These are phyloP conservation scores for Thielaviopsis cerberus DNA, from an alignment of 2,329 filamentous ascomycete genomes.

Conservation along the genomic window DNA sequence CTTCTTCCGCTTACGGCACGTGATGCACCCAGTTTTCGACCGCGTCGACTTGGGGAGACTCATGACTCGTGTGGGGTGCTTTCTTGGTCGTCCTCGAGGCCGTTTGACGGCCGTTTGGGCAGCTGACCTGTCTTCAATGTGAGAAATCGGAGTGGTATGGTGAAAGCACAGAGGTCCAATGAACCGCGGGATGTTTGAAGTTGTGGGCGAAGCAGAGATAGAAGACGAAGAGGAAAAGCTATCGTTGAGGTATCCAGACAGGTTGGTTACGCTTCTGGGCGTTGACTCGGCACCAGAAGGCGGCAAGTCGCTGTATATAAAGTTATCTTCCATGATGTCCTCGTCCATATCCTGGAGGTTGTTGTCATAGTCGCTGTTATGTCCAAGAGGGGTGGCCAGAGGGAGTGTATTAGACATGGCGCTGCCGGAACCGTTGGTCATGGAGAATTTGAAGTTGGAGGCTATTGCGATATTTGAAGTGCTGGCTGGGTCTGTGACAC, in stretches of 20 bases:
- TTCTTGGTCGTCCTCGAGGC: constrained; percentile 63
- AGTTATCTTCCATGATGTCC: background rate
- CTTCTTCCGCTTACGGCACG: constrained; percentile 51
- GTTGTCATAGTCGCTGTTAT: background rate
- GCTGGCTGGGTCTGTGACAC: background rate
- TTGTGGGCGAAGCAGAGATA: background rate
- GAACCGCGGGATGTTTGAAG: no score
- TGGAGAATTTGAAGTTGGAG: background rate
- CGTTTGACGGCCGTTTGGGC: constrained; percentile 33
- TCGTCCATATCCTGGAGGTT: background rate
- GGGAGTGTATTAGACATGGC: background rate
- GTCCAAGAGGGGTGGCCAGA: background rate
- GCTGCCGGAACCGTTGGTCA: background rate
- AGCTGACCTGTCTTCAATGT: background rate
- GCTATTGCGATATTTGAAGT: background rate
- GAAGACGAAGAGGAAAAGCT: background rate
- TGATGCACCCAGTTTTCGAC: constrained; percentile 51
- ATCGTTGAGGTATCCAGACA: background rate
- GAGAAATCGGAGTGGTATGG: background rate
- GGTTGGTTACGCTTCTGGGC: background rate
- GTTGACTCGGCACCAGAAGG: background rate
- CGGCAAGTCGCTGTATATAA: background rate
- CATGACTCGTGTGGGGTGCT: constrained; percentile 46
- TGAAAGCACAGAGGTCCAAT: background rate
- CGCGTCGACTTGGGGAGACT: constrained; percentile 57